Base-by-base conservation (phyloP, 345 rosid genomes). In the Eucalyptus cloeziana region DNA sequence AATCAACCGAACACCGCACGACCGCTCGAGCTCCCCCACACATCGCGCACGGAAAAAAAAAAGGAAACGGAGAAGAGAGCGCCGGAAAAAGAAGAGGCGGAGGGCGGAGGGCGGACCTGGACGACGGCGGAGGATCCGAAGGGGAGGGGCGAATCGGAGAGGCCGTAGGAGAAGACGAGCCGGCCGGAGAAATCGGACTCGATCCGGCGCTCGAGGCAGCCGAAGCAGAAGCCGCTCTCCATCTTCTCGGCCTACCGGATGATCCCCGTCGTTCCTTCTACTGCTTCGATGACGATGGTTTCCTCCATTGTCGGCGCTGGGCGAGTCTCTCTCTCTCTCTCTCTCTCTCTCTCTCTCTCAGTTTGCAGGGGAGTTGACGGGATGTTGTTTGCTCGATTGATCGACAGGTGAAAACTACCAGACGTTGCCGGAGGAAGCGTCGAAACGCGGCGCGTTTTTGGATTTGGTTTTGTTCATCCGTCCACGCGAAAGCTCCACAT, bases 81-180 rank as follows among this genome's bases (percentile, higher is more conserved):
- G 80, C 49, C 27, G 25, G 45, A 2, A 10, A 37, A 24, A 37
- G 50, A 13, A 31, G 31, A 31, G 30, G 8, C 44, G 33, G 45
- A 56, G 67, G 11, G 43, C 44, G 24, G 47, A 56, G 67, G 13
- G 6, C 62, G 40, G 56, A 95, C 98, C 96, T 96, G 92, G 37
- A 96, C 97, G 71, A 95, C 94, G 64, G 98, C 98, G 89, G 97
- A 92, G 91, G 96, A 96, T 71, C 94, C 96, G 88, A 94, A 92
- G 86, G 98, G 98, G 51, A 96, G 94, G 80, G 96, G 91, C 43
- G 97, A 95, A 91, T 93, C 93, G 87, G 98, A 94, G 87, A 95
- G 89, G 89, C 95, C 98, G 90, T 94, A 91, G 86, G 93, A 95
- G 93, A 95, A 94, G 87, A 90, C 49, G 45, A 95, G 91, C 86